Evolutionary conservation across 2,329 filamentous ascomycete genomes (phyloP).

Genomic region (Calonectria crousiana): DNA sequence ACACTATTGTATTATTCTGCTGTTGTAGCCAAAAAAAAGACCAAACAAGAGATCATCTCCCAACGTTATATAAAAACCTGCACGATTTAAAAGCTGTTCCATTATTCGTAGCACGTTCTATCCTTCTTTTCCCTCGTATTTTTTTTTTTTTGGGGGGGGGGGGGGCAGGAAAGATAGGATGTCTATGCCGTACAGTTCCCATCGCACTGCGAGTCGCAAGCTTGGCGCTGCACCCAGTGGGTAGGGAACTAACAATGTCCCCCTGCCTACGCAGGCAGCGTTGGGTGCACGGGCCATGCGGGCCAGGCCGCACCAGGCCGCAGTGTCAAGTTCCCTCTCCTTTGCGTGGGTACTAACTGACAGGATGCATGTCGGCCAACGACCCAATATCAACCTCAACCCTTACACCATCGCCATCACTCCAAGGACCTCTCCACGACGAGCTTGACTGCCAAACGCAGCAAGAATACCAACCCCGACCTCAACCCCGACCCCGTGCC

Average conservation of each 20-base stretch:
- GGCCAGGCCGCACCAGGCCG: conserved; percentile 39
- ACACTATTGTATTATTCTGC: conserved; percentile 29
- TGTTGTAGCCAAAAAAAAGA: conserved; percentile 21
- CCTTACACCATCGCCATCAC: neutral
- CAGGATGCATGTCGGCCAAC: conserved; percentile 36
- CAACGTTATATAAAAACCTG: neutral
- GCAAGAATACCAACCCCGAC: neutral
- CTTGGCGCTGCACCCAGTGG: neutral
- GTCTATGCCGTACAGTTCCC: neutral
- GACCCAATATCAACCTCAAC: conserved; percentile 39
- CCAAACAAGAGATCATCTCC: conserved; percentile 25
- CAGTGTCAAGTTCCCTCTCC: neutral
- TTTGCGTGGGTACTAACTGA: conserved; percentile 20
- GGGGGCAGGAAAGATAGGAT: neutral
- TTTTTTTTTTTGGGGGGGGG: too few species aligned
- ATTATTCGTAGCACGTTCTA: neutral
- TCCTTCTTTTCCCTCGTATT: neutral
- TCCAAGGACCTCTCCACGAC: neutral
- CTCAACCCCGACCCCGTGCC: conserved; percentile 31
- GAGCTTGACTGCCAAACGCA: conserved; percentile 17
- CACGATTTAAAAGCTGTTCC: neutral
- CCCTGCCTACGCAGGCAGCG: conserved; percentile 34
- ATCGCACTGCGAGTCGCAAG: conserved; percentile 4
- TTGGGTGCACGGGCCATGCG: conserved; percentile 44
- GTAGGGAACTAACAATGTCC: conserved; percentile 22